Evolutionary conservation across 2,329 filamentous ascomycete species (phyloP), one percentile per base, ranked within the genome.

Genomic region (Madurella mycetomatis): DNA sequence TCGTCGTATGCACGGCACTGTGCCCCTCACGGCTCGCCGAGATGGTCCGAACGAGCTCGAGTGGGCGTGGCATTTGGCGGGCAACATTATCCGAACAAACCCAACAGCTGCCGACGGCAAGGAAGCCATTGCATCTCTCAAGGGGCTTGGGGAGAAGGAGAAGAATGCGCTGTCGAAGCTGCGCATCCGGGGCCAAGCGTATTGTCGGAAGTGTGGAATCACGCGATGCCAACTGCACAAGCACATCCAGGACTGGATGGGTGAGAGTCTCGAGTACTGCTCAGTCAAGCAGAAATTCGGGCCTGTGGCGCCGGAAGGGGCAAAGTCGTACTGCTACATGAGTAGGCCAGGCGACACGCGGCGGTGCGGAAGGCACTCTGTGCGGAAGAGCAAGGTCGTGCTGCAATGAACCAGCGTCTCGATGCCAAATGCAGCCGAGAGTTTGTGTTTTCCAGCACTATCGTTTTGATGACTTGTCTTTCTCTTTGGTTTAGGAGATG

Each of bases 171-270:
- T 80, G 37, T 73, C 76, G 7, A 69, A 70, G 64, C 70, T 82
- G 61, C 76, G 79, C 19, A 74, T 81, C 47, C 76, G 76, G 52
- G 82, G 81, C 18, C 81, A 83, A 64, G 79, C 82, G 5, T 80
- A 82, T 67, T 86, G 83, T 68, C 75, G 78, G 54, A 83, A 84
- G 67, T 86, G 83, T 59, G 81, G 80, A 47, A 76, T 80, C 55
- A 77, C 73, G 41, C 76, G 83, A 37, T 86, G 83, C 67, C 81
- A 85, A 71, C 74, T 86, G 54, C 81, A 84, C 69, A 78, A 80
- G 60, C 83, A 86, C 65, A 76, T 86, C 61, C 74, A 75, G 63
- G 74, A 74, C 41, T 85, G 82, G 80, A 79, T 85, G 75, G 79
- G 79, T 51, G 69, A 73, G 40, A 72, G 68, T 17, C 69, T 75